Conservation (phyloP, 441 rosid genomes). For the Erodium moschatum region DNA sequence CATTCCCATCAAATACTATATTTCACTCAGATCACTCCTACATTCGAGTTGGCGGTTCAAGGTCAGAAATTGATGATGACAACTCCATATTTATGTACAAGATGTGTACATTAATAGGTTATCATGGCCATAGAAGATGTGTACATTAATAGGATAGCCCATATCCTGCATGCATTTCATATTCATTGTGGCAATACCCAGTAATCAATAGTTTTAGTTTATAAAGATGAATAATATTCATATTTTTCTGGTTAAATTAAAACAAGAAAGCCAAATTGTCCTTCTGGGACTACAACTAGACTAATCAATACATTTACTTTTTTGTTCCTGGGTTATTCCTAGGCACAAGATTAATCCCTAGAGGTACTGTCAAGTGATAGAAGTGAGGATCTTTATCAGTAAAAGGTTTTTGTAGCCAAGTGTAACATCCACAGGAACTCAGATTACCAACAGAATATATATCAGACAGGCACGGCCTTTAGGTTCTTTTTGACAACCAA, state of each 20-base stretch:
- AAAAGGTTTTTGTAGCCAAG: background rate
- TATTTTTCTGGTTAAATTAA: background rate
- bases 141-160: background rate
- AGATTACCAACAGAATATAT: background rate
- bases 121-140: background rate
- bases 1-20: slow-evolving; percentile 36
- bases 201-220: background rate
- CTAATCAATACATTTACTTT: too few relatives aligned
- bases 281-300: background rate
- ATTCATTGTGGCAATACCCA: background rate
- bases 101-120: background rate
- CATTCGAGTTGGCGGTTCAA: slow-evolving; percentile 19
- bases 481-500: too few relatives aligned
- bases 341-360: too few relatives aligned
- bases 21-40: slow-evolving; percentile 61
- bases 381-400: background rate
- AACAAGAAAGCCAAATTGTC: background rate
- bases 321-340: too few relatives aligned
- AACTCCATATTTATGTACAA: background rate
- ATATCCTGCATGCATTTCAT: background rate
- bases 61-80: background rate
- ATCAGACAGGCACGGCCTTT: background rate
- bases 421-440: background rate
- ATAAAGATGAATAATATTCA: background rate
- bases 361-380: background rate